phyloP scores from a whole-genome alignment of 495 filamentous ascomycete species.

The Aspergillus sparsus region DNA sequence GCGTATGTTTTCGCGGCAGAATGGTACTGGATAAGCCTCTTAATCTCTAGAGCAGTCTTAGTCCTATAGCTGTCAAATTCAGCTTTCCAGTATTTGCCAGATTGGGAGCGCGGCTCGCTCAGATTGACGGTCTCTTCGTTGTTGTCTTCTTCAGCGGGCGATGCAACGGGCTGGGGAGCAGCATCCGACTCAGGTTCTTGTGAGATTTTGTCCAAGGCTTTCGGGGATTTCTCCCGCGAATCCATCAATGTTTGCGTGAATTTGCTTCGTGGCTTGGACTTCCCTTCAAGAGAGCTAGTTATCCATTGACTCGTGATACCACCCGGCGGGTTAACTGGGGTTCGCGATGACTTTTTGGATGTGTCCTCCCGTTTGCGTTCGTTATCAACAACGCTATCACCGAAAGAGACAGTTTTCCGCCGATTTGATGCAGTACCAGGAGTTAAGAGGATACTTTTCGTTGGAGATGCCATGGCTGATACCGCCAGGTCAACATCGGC shows the following conservation, averaged over 20 bases:
- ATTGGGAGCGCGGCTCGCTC: slow-evolving; percentile 76
- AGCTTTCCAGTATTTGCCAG: slow-evolving; percentile 91
- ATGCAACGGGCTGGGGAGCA: slow-evolving; percentile 10
- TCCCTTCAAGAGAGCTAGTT: slow-evolving; percentile 53
- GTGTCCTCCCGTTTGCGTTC: slow-evolving; percentile 49
- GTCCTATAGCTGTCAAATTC: slow-evolving; percentile 81
- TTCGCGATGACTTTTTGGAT: slow-evolving; percentile 34
- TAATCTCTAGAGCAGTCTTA: slow-evolving; percentile 76
- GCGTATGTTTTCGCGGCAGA: slow-evolving; percentile 86
- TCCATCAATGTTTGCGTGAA: slow-evolving; percentile 49
- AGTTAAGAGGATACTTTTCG: slow-evolving; percentile 83
- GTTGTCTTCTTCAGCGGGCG: slow-evolving; percentile 25
- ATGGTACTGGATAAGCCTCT: slow-evolving; percentile 76
- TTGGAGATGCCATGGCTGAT: slow-evolving; percentile 56
- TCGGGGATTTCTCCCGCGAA: slow-evolving; percentile 42
- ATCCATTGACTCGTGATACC: slow-evolving; percentile 69
- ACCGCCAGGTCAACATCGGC: slow-evolving; percentile 31
- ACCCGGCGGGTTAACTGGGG: slow-evolving; percentile 48
- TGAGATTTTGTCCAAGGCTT: slow-evolving; percentile 21
- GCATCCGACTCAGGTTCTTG: slow-evolving; percentile 17
- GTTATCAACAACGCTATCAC: slow-evolving; percentile 64
- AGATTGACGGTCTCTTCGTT: slow-evolving; percentile 75
- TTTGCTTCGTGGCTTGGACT: slow-evolving; percentile 44
- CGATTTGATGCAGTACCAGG: slow-evolving; percentile 77
- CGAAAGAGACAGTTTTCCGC: slow-evolving; percentile 91